These are phyloP conservation scores for Sporothrix brasiliensis DNA, from an alignment of 2,329 filamentous ascomycete species.

Conservation along the genomic window DNA sequence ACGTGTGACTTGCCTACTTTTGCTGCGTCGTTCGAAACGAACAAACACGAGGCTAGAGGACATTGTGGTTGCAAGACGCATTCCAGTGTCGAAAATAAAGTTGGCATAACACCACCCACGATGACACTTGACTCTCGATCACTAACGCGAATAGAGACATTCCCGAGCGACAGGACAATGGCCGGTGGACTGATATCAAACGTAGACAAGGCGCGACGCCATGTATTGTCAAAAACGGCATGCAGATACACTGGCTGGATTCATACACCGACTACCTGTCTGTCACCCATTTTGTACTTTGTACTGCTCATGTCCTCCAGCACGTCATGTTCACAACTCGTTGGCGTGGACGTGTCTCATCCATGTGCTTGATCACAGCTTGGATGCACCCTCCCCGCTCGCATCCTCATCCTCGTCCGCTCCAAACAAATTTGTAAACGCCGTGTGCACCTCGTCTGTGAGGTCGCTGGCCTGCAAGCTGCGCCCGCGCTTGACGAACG, in stretches of 20 bases:
- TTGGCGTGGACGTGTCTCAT: no score
- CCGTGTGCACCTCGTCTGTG: constrained; percentile 82
- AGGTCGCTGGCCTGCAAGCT: constrained; percentile 91
- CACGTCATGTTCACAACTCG: not conserved
- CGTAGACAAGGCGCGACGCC: not conserved
- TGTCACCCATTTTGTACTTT: not conserved
- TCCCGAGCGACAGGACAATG: not conserved
- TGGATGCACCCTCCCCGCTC: constrained; percentile 40
- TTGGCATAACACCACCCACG: not conserved
- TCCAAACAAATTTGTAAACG: constrained; percentile 80
- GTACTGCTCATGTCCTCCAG: not conserved
- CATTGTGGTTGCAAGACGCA: constrained; percentile 5
- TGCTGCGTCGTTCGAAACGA: not conserved
- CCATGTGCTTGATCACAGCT: constrained; percentile 40
- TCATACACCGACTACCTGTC: no score
- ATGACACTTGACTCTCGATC: not conserved
- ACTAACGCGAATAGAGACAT: not conserved
- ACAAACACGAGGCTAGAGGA: not conserved
- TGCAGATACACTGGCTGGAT: no score
- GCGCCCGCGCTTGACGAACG: constrained; percentile 82
- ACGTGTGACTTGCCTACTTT: not conserved
- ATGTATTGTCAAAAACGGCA: no score
- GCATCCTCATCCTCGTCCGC: constrained; percentile 57
- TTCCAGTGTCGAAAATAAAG: not conserved
- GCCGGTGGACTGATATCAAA: not conserved